A percentile compares a stretch with the other conserved stretches of the same genome.
Evolutionary conservation across 1,284 basidiomycete species (phyloP).

Genomic region (Puccinia polysora): DNA sequence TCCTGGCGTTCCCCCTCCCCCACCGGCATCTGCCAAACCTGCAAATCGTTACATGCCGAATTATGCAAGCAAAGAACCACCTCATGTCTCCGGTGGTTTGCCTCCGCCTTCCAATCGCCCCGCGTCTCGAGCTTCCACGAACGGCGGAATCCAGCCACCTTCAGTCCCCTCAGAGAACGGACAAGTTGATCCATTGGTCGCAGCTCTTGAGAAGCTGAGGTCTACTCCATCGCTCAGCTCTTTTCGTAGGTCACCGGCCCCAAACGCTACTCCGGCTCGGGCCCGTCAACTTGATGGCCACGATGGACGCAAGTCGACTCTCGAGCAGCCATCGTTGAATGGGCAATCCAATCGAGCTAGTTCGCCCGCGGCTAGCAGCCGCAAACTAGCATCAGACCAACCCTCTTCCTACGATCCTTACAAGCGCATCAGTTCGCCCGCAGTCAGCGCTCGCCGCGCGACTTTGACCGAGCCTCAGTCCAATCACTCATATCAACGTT

Average conservation of each 20-base stretch:
- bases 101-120: slow-evolving; percentile 34
- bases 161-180: slow-evolving; percentile 36
- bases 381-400: slow-evolving; percentile 4
- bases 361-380: slow-evolving; percentile 29
- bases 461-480: no score
- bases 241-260: slow-evolving; percentile 27
- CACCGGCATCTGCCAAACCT: slow-evolving; percentile 31
- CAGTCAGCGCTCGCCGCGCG: no score
- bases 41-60: slow-evolving; percentile 14
- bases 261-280: slow-evolving; percentile 1
- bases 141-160: slow-evolving; percentile 25
- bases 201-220: slow-evolving; percentile 40
- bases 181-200: slow-evolving; percentile 36
- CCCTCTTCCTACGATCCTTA: not conserved
- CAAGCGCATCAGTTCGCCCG: no score
- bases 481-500: no score
- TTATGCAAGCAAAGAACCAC: not conserved
- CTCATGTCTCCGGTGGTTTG: slow-evolving; percentile 4
- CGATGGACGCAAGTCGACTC: slow-evolving; percentile 3
- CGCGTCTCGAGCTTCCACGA: slow-evolving; percentile 20
- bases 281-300: slow-evolving; percentile 5
- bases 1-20: slow-evolving; percentile 15
- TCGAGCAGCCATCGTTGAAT: slow-evolving; percentile 7
- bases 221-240: slow-evolving; percentile 41
- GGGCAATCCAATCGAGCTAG: slow-evolving; percentile 22